Evolutionary conservation across 192 early-diverging fungal genomes (phyloP), one percentile per base, ranked within the genome.

Genomic region (Coemansia sp.): DNA sequence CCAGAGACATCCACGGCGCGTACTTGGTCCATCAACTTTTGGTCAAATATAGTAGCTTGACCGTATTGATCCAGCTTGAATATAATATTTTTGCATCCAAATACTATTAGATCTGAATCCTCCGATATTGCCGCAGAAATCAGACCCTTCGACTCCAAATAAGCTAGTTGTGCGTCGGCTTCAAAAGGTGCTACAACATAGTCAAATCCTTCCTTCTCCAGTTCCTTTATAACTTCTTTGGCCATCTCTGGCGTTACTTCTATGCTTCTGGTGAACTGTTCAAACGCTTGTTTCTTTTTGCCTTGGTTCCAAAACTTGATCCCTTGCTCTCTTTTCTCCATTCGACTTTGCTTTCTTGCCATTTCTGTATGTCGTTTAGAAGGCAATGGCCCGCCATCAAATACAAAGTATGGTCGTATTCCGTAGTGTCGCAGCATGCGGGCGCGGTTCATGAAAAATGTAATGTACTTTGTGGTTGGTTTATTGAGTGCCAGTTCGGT

Each of bases 141-240:
- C 11, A 91, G 17, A 2, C 90, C 90, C 20, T 67, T 74, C 8
- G 87, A 76, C 39, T 92, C 88, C 14, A 99, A 77, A 67, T 87
- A 98, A 0, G 93, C 91, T 52, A 99, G 76, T 77, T 99, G 98
- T 8, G 96, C 93, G 68, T 99, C 98, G 0, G 98, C 98, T 75
- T 99, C 98, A 66, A 95, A 99, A 0, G 98, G 98, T 3, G 98
- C 94, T 0, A 98, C 94, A 1, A 97, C 72, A 79, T 87, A 96
- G 36, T 88, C 75, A 34, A 99, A 85, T 9, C 87, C 83, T 53
- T 84, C 83, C n/a, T 65, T 65, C 22, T 85, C 61, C 18, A 98
- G 79, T 63, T 61, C 55, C 15, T 92, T 84, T 55, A 97, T 95
- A 0, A 96, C 83, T 20, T 86, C 77, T 35, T 74, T 83, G 1